Conservation (phyloP, 805 yeast genomes). For the Wickerhamiella nectarea region DNA sequence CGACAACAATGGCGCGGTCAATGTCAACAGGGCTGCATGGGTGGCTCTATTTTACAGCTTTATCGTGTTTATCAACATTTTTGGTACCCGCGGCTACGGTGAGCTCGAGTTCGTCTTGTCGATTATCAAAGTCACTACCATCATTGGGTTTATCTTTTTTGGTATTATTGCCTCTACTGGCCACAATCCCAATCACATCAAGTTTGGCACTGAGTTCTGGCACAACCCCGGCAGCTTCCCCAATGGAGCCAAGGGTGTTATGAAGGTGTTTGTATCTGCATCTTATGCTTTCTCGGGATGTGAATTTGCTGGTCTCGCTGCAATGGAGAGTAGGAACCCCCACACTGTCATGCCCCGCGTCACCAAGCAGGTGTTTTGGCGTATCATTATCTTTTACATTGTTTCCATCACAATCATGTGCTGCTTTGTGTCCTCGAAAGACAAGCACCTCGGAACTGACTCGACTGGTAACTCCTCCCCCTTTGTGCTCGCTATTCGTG, state of each 20-base stretch:
- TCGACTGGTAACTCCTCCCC: slow-evolving; percentile 59
- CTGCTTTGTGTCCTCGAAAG: slow-evolving; percentile 57
- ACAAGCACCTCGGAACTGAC: slow-evolving; percentile 35
- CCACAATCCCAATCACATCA: slow-evolving; percentile 42
- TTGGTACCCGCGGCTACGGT: slow-evolving; percentile 42
- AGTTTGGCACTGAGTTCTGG: slow-evolving; percentile 43
- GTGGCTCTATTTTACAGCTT: slow-evolving; percentile 37
- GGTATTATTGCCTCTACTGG: slow-evolving; percentile 36
- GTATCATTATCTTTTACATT: slow-evolving; percentile 60
- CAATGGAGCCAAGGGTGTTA: slow-evolving; percentile 53
- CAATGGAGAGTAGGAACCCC: slow-evolving; percentile 65
- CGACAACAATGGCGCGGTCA: slow-evolving; percentile 44
- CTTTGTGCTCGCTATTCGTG: slow-evolving; percentile 54
- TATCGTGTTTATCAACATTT: slow-evolving; percentile 32
- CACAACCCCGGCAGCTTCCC: slow-evolving; percentile 56
- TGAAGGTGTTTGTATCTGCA: slow-evolving; percentile 61
- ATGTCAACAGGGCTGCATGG: slow-evolving; percentile 36
- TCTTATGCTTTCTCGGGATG: slow-evolving; percentile 68
- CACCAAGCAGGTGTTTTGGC: slow-evolving; percentile 72
- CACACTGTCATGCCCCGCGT: slow-evolving; percentile 55
- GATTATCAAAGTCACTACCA: slow-evolving; percentile 41
- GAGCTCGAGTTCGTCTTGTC: slow-evolving; percentile 48
- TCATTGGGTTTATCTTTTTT: slow-evolving; percentile 47
- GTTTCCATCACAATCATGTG: slow-evolving; percentile 43
- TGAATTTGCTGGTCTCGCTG: slow-evolving; percentile 60